Evolutionary conservation across 1,139 yeast genomes (phyloP).

Genomic region (Keqinozyma sinolaborantium): DNA sequence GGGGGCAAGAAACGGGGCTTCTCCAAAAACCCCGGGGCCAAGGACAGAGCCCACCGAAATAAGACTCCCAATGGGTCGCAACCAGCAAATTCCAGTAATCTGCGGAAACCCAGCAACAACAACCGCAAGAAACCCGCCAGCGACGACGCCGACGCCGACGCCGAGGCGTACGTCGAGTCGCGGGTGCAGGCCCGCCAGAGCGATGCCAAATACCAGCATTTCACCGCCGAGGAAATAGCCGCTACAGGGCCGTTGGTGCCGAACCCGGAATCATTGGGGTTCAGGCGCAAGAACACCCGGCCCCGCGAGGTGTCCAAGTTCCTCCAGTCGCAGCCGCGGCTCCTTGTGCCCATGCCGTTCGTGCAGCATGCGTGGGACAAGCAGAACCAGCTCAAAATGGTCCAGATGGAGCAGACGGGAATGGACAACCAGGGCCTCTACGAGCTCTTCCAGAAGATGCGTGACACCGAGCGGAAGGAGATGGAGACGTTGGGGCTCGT

Average conservation of each 20-base stretch:
- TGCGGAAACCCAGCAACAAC: constrained; percentile 2
- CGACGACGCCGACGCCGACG: constrained; percentile 15
- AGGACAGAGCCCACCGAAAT: not conserved
- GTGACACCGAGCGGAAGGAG: constrained; percentile 70
- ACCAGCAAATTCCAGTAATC: constrained; percentile 1
- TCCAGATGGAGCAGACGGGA: constrained; percentile 30
- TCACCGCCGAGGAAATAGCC: constrained; percentile 17
- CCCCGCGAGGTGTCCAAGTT: constrained; percentile 37
- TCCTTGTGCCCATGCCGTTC: constrained; percentile 32
- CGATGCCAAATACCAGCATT: constrained; percentile 18
- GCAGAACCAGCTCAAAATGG: constrained; percentile 39
- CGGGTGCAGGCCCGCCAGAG: constrained; percentile 20
- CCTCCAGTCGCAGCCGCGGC: constrained; percentile 34
- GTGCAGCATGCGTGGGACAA: constrained; percentile 39
- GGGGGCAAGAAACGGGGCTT: constrained; percentile 3
- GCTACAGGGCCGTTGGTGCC: constrained; percentile 26
- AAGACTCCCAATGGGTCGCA: constrained; percentile 1
- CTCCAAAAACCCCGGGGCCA: not conserved
- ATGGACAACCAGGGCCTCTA: constrained; percentile 41
- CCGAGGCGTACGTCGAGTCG: constrained; percentile 10
- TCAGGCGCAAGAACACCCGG: constrained; percentile 10
- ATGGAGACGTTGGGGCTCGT: constrained; percentile 86
- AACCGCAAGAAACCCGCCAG: constrained; percentile 2
- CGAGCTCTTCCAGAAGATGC: constrained; percentile 61
- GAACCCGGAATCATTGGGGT: constrained; percentile 30